Conservation (phyloP, 1,284 basidiomycete genomes). For the Papiliotrema nemorosa region DNA sequence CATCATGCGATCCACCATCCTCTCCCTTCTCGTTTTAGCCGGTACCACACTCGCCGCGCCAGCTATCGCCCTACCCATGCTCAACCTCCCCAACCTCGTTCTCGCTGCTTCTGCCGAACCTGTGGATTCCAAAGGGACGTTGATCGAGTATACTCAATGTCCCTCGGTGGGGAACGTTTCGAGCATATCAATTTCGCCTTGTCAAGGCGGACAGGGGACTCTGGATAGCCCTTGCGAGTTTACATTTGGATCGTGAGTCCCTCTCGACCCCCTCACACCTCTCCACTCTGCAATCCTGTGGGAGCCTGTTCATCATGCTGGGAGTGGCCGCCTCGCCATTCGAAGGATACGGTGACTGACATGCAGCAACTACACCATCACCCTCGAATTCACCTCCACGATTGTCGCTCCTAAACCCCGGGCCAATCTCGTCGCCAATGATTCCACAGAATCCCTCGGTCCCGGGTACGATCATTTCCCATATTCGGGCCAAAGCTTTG, state of each 20-base stretch:
- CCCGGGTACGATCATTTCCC: slow-evolving; percentile 2
- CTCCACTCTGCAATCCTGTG: not conserved
- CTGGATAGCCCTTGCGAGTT: slow-evolving; percentile 23
- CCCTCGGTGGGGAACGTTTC: slow-evolving; percentile 11
- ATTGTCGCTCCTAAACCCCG: slow-evolving; percentile 14
- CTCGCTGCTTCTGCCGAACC: not conserved
- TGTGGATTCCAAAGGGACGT: not conserved
- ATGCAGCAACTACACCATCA: slow-evolving; percentile 31
- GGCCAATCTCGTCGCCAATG: slow-evolving; percentile 17
- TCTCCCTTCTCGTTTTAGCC: not conserved
- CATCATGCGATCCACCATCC: not conserved
- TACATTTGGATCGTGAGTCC: slow-evolving; percentile 21
- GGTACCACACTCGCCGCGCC: not conserved
- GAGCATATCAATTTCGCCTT: slow-evolving; percentile 19
- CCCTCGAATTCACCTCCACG: slow-evolving; percentile 18
- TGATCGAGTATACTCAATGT: slow-evolving; percentile 2
- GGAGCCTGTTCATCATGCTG: not conserved
- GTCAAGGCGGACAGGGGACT: slow-evolving; percentile 26
- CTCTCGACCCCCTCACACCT: not conserved
- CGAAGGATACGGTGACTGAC: not conserved
- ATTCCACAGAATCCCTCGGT: slow-evolving; percentile 10
- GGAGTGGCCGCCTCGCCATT: no score
- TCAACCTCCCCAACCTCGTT: not conserved
- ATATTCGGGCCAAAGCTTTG: slow-evolving; percentile 7
- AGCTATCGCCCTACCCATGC: not conserved